Base-by-base conservation (phyloP, 2,329 filamentous ascomycete genomes). In the Erysiphe pulchra region DNA sequence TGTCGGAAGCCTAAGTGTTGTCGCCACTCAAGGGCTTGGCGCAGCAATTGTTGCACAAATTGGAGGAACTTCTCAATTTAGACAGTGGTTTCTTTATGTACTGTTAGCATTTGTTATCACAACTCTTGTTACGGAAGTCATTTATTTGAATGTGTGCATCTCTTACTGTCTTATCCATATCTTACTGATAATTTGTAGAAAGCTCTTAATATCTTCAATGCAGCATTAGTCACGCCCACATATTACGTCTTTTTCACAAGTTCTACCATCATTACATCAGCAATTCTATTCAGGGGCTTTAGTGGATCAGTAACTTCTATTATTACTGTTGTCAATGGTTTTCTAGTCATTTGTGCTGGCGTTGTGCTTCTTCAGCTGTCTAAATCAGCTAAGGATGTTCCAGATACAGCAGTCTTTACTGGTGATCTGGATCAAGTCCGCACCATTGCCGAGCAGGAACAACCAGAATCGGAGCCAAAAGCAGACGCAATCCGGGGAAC, bases 241-340 rank as follows among this genome's bases (percentile, higher is more conserved):
- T 98, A 98, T 64, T 98, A 98, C 60, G 90, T 98, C 52, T 87
- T 92, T 65, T 98, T 98, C 60, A 98, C 90, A 36, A 92, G 79
- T 54, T 80, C 85, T 5, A 95, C 90, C 17, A 94, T 98, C 52
- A 73, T 95, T 53, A 92, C 86, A 6, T 94, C 87, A 0, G 81
- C 86, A 3, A 77, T 98, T 42, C 67, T 98, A 2, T 95, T 95
- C 62, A 78, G 76, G 50, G 90, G 90, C 8, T 94, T 98, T 70
- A 87, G 92, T 57, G 90, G 87, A 33, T 82, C 82, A 0, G 69
- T 73, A 0, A 70, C 74, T 6, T 73, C 80, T 24, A 95, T 98
- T 47, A 69, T 82, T 41, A 93, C 85, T 0, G 81, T 95, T 30
- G 79, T 95, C 47, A 75, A 92, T 65, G 90, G 90, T 1, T 98